Conservation (phyloP, 2,329 filamentous ascomycete species). For the Verticillium dahliae region DNA sequence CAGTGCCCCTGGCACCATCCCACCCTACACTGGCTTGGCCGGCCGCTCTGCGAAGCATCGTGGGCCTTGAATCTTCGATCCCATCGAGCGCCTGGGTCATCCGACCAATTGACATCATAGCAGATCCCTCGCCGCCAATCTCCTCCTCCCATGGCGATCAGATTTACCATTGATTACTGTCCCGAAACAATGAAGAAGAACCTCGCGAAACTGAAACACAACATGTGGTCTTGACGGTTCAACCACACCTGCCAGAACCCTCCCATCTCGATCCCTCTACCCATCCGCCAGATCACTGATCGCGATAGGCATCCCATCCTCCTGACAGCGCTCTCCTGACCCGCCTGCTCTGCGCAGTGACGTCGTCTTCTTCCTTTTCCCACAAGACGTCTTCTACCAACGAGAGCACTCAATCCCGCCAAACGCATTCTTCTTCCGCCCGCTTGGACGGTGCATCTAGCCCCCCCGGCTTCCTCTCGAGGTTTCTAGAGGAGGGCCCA, state of each 20-base stretch:
- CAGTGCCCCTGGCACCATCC: neutral
- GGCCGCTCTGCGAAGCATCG: neutral
- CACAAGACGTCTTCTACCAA: neutral
- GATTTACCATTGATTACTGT: neutral
- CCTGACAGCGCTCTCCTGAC: neutral
- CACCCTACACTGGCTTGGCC: neutral
- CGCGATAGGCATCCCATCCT: neutral
- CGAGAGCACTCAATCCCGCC: neutral
- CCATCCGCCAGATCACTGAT: neutral
- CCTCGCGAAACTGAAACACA: neutral
- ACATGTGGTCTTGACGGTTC: neutral
- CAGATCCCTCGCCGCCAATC: neutral
- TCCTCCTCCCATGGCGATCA: neutral
- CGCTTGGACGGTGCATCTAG: neutral
- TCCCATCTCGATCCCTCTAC: neutral
- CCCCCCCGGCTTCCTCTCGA: neutral
- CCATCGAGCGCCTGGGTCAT: neutral
- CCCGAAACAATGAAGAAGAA: neutral
- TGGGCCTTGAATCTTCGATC: neutral
- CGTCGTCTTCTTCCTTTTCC: neutral
- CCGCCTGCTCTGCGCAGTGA: neutral
- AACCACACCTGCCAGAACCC: neutral
- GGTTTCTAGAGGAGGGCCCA: no score
- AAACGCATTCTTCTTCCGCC: neutral
- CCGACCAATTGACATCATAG: neutral